Conservation (phyloP, 108 stramenopile genomes). For the Cylindrotheca closterium region DNA sequence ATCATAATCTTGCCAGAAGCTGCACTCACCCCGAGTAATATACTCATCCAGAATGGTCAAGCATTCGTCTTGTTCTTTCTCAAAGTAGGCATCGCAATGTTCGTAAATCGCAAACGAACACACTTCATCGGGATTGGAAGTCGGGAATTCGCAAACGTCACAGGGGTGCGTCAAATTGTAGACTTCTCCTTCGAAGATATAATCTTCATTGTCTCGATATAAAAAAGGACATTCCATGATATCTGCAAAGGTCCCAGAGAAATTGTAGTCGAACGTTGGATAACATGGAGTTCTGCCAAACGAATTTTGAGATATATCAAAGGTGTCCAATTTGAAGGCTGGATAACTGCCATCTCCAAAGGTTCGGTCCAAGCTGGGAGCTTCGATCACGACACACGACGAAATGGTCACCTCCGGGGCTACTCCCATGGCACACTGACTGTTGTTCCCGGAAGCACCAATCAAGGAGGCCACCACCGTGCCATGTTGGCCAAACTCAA, state of each 20-base stretch:
- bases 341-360: not conserved
- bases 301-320: constrained; percentile 20
- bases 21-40: constrained; percentile 14
- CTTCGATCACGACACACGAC: constrained; percentile 7
- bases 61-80: constrained; percentile 22
- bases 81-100: constrained; percentile 15
- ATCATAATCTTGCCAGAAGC: not conserved
- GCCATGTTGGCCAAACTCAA: constrained; percentile 7
- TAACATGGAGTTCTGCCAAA: constrained; percentile 11
- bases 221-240: constrained; percentile 17
- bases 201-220: not conserved
- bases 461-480: constrained; percentile 14
- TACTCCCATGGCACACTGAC: constrained; percentile 14
- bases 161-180: constrained; percentile 9
- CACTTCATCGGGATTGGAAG: not conserved
- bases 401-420: constrained; percentile 23
- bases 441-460: constrained; percentile 13
- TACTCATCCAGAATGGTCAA: constrained; percentile 25
- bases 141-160: constrained; percentile 9
- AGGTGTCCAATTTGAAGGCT: not conserved
- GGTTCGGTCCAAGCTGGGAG: not conserved
- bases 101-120: constrained; percentile 7
- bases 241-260: not conserved
- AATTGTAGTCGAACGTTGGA: not conserved
- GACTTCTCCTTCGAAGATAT: not conserved